Percentiles rank a stretch among this genome's conserved stretches.
phyloP scores from a whole-genome alignment of 768 basidiomycete species.

The Podaxis sp. region DNA sequence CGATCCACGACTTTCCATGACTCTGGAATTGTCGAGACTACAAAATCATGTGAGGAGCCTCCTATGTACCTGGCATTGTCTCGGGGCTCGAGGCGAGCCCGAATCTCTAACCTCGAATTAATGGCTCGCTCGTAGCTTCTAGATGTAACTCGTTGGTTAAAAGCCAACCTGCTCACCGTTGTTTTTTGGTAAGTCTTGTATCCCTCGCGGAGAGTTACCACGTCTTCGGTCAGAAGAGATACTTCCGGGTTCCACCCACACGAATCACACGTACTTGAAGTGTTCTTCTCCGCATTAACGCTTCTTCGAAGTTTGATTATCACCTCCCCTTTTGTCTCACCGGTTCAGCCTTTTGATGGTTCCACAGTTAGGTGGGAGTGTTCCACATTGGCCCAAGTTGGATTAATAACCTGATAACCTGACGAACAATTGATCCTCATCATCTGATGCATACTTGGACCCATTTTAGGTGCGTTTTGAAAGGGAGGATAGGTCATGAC shows the following conservation, averaged over 20 bases:
- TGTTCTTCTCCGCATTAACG: neutral
- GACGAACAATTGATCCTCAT: too few relatives aligned
- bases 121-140: too few relatives aligned
- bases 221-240: neutral
- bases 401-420: too few relatives aligned
- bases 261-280: neutral
- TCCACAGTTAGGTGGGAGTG: neutral
- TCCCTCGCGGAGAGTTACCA: neutral
- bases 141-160: too few relatives aligned
- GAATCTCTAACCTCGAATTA: too few relatives aligned
- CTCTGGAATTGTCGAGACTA: too few relatives aligned
- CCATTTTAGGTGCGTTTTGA: neutral
- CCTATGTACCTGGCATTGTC: too few relatives aligned
- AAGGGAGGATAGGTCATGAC: neutral
- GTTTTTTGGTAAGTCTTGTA: too few relatives aligned
- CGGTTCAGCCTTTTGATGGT: neutral
- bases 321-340: neutral
- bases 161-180: too few relatives aligned
- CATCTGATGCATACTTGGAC: neutral
- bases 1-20: neutral
- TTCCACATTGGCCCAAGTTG: neutral
- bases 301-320: constrained; percentile 6
- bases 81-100: too few relatives aligned
- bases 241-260: neutral
- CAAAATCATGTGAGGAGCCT: too few relatives aligned